Evolutionary conservation across 768 basidiomycete genomes (phyloP).

Genomic region (Mycena kentingensis): DNA sequence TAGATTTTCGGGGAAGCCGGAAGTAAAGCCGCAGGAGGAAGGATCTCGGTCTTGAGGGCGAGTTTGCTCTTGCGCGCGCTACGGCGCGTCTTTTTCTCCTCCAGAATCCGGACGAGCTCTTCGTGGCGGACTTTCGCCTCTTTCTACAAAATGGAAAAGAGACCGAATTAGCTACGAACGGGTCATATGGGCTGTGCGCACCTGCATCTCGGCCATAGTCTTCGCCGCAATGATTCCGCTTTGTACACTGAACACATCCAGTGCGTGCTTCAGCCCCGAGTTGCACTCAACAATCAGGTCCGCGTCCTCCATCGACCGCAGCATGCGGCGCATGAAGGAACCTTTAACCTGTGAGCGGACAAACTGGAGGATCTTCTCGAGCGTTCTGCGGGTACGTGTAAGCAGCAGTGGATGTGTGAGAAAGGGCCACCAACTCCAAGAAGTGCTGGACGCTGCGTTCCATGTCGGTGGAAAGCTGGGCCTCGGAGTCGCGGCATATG

Average conservation of each 20-base stretch:
- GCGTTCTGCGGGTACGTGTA: conserved; percentile 9
- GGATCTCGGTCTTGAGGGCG: neutral
- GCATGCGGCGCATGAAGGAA: conserved; percentile 5
- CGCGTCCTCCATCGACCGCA: conserved; percentile 18
- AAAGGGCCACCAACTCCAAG: conserved; percentile 11
- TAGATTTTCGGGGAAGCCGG: conserved; percentile 20
- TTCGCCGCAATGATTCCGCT: conserved; percentile 15
- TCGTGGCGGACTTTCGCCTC: conserved; percentile 14
- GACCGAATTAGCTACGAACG: neutral
- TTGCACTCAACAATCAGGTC: conserved; percentile 15
- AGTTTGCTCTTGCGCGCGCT: conserved; percentile 1
- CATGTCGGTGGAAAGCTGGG: conserved; percentile 14
- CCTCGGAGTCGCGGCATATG: conserved; percentile 15
- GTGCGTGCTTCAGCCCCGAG: conserved; percentile 13
- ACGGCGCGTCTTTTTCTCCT: conserved; percentile 9
- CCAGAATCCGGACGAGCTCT: conserved; percentile 19
- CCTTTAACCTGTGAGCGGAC: conserved; percentile 14
- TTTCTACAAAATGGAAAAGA: conserved; percentile 3
- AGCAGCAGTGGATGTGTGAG: neutral
- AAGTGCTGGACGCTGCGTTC: conserved; percentile 15
- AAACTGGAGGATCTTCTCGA: conserved; percentile 13
- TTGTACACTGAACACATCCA: conserved; percentile 21
- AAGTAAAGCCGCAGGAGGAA: conserved; percentile 1
- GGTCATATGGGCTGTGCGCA: neutral
- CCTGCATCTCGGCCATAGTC: conserved; percentile 21